A percentile compares a stretch with the other conserved stretches of the same genome.
Conservation (phyloP, 352 stramenopile genomes). For the Pythium aquatile region DNA sequence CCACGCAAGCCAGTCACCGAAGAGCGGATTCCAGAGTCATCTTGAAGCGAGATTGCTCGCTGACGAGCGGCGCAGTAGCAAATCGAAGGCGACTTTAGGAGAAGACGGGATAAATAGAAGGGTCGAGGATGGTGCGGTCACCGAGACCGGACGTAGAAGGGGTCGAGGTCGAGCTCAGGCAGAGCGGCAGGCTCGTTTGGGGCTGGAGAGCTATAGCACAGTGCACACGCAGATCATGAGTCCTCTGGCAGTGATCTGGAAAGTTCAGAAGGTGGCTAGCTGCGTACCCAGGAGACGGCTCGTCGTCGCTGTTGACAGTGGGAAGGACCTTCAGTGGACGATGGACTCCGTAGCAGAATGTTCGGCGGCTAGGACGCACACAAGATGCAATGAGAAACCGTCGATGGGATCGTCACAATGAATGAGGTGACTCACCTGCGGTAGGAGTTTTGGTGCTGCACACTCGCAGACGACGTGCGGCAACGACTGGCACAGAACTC, state of each 20-base stretch:
- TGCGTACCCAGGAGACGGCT: neutral
- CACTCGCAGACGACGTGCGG: slow-evolving; percentile 69
- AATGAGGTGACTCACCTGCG: slow-evolving; percentile 36
- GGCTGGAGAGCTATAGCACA: slow-evolving; percentile 2
- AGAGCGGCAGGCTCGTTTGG: neutral
- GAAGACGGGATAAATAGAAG: neutral
- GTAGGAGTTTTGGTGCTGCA: slow-evolving; percentile 80
- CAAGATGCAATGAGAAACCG: neutral
- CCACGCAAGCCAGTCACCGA: too few relatives aligned
- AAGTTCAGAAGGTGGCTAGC: neutral
- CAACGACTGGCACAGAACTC: slow-evolving; percentile 69
- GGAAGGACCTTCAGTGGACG: slow-evolving; percentile 53
- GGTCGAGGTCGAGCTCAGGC: slow-evolving; percentile 14
- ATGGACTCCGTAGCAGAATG: slow-evolving; percentile 71
- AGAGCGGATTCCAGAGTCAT: too few relatives aligned
- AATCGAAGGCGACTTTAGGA: neutral
- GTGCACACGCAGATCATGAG: neutral
- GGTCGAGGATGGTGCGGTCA: neutral
- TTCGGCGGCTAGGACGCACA: slow-evolving; percentile 34
- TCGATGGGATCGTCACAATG: neutral
- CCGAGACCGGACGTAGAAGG: slow-evolving; percentile 18
- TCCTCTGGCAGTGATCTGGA: neutral
- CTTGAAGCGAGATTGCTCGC: too few relatives aligned
- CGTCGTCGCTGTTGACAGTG: slow-evolving; percentile 63
- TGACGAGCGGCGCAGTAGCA: too few relatives aligned